Evolutionary conservation across 768 basidiomycete species (phyloP), one percentile per base, ranked within the genome.

Genomic region (Suillus luteus): DNA sequence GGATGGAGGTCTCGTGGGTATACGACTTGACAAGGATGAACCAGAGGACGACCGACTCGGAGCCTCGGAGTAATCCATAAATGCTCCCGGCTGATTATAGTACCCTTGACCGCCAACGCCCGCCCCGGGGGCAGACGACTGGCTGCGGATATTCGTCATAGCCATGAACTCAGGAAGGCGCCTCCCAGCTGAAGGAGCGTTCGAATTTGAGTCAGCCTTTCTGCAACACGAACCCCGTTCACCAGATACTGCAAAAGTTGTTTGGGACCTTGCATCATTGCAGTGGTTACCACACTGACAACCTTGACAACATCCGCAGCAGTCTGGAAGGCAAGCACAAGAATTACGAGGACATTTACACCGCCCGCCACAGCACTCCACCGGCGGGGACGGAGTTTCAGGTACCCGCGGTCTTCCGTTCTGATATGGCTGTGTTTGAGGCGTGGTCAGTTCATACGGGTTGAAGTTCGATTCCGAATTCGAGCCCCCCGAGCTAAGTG

Each of bases 241-340:
- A 12, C 79, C 77, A 0, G 77, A 74, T 1, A 73, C 67, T 2
- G 74, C 69, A 64, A 74, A 78, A 1, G 72, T 69, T 19, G 73
- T 67, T 22, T 68, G 68, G 40, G 70, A 62, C 44, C 67, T 64
- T 33, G 64, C 58, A 5, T 71, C 66, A 59, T 71, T 73, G 22
- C 64, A 67, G 55, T 64, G 71, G 1, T 67, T 67, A 31, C 68
- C 69, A 62, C 76, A 75, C 48, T 73, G 63, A 58, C 76, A 73
- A 22, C 73, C 74, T 35, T 72, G 72, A 51, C 73, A 71, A 54
- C 70, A 69, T 1, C 76, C 75, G 64, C 71, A 68, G 49, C 74
- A 76, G 55, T 72, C 75, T 17, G 70, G 31, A 24, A 74, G 65
- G 64, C 80, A 81, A 7, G 69, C 54, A 65, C 79, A 80, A 14